Conservation (phyloP, 2,329 filamentous ascomycete genomes). For the Phialemonium atrogriseum region DNA sequence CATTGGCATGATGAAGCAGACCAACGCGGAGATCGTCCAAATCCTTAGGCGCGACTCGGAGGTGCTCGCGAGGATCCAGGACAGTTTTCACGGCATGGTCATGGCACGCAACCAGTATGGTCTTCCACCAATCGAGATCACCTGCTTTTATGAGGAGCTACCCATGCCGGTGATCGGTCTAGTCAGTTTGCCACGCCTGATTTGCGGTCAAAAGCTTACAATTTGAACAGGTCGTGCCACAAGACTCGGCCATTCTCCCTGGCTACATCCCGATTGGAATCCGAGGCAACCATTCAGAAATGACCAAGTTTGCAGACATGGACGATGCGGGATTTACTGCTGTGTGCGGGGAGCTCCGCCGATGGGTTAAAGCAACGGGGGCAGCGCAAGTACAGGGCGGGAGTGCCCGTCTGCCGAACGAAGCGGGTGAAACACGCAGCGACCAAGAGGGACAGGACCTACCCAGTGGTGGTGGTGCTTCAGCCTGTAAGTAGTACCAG, state of each 20-base stretch:
- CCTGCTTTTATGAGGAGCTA: slow-evolving; percentile 19
- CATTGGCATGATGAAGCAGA: slow-evolving; percentile 19
- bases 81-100: slow-evolving; percentile 20
- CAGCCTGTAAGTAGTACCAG: not conserved
- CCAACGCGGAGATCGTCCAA: slow-evolving; percentile 15
- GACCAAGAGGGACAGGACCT: not conserved
- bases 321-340: slow-evolving; percentile 16
- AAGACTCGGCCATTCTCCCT: slow-evolving; percentile 18
- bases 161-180: slow-evolving; percentile 15
- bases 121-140: slow-evolving; percentile 14
- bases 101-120: slow-evolving; percentile 11
- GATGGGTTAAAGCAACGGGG: slow-evolving; percentile 9
- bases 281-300: slow-evolving; percentile 16
- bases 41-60: slow-evolving; percentile 18
- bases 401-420: too few species aligned
- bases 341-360: slow-evolving; percentile 14
- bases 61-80: slow-evolving; percentile 19
- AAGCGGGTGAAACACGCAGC: not conserved
- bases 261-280: slow-evolving; percentile 22
- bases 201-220: too few species aligned
- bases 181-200: slow-evolving; percentile 10
- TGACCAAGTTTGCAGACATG: slow-evolving; percentile 13
- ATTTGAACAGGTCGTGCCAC: slow-evolving; percentile 17
- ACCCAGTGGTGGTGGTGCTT: not conserved
- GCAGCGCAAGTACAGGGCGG: too few species aligned